A percentile compares a stretch with the other conserved stretches of the same genome.
These are phyloP conservation scores for Skeletonema tropicum DNA, from an alignment of 108 stramenopile genomes.

Conservation along the genomic window DNA sequence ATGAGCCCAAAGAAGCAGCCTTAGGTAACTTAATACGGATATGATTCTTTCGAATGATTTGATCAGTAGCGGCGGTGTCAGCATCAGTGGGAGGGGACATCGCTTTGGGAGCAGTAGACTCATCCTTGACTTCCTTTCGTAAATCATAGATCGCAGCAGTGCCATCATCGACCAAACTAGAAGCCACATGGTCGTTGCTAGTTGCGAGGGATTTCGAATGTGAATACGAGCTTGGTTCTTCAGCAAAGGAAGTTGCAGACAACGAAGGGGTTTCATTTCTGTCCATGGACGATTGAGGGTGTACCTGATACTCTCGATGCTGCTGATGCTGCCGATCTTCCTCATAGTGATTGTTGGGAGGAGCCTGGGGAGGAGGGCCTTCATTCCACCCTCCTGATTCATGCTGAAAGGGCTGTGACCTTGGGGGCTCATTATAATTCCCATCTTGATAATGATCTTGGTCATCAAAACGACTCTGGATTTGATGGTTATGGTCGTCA, in stretches of 20 bases:
- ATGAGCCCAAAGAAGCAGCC: background rate
- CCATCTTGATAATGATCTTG: background rate
- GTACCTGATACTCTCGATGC: background rate
- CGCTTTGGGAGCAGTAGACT: background rate
- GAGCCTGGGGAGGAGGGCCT: background rate
- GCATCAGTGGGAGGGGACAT: background rate
- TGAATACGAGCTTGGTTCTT: background rate
- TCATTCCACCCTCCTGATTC: constrained; percentile 1
- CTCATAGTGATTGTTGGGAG: background rate
- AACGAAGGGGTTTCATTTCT: background rate
- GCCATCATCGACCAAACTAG: background rate
- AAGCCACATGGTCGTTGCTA: background rate
- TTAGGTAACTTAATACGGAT: constrained; percentile 44
- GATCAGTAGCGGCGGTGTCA: background rate
- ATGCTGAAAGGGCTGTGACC: background rate
- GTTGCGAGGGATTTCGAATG: background rate
- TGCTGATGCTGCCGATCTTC: background rate
- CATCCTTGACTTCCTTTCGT: background rate
- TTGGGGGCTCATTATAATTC: background rate
- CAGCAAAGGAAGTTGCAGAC: background rate
- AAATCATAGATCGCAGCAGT: background rate
- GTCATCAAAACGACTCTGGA: background rate
- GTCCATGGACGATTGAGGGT: background rate
- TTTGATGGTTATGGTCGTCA: background rate
- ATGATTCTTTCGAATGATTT: constrained; percentile 5